Evolutionary conservation across 2,329 filamentous ascomycete species (phyloP).

Genomic region (Arachnopeziza araneosa): DNA sequence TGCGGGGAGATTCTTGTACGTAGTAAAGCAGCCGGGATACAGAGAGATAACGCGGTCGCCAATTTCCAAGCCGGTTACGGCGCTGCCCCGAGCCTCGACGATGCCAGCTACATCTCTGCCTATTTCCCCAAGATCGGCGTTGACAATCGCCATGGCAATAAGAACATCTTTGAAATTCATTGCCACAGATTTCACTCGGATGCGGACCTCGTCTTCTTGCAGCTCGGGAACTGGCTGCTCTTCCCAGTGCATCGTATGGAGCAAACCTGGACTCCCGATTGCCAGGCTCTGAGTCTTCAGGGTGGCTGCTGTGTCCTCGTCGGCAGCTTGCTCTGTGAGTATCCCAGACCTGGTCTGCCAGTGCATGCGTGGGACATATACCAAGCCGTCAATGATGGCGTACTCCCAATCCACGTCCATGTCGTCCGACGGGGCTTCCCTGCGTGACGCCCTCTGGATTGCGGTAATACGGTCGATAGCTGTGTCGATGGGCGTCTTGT

Average conservation of each 20-base stretch:
- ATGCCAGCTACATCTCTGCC: conserved; percentile 20
- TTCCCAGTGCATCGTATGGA: neutral
- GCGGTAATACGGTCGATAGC: no score
- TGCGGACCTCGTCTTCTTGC: neutral
- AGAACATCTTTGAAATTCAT: conserved; percentile 12
- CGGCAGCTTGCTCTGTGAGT: neutral
- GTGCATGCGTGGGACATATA: neutral
- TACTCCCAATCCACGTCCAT: no score
- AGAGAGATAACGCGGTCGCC: conserved; percentile 19
- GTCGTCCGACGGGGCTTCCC: no score
- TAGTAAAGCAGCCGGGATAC: neutral
- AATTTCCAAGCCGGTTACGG: conserved; percentile 17
- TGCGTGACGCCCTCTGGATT: no score
- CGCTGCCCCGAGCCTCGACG: conserved; percentile 22
- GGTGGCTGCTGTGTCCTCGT: neutral
- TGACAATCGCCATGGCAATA: conserved; percentile 18
- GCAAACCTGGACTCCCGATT: conserved; percentile 8
- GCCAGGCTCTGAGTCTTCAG: no score
- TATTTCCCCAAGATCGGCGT: conserved; percentile 5
- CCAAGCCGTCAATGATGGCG: conserved; percentile 3
- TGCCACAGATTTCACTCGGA: conserved; percentile 6
- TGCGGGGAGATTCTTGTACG: neutral
- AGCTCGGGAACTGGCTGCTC: neutral
- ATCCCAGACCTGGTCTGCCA: neutral
- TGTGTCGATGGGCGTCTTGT: no score